Evolutionary conservation across 306 rosid species (phyloP).

Genomic region (Fragaria ananassa): DNA sequence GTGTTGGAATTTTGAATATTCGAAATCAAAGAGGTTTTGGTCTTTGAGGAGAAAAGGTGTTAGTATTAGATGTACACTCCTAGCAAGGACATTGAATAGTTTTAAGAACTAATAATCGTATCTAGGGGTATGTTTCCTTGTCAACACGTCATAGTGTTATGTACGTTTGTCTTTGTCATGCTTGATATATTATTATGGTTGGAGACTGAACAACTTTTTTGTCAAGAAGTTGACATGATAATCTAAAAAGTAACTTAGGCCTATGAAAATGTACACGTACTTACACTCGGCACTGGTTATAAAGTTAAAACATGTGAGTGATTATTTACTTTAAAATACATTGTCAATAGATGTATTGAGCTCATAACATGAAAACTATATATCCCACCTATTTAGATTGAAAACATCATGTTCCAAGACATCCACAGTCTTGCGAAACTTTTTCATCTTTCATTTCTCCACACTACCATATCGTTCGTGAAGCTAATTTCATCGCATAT

Average conservation of each 20-base stretch:
- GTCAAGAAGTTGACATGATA: background rate
- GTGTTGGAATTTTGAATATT: constrained; percentile 29
- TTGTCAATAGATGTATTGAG: no score
- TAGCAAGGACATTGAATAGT: constrained; percentile 3
- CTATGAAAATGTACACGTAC: background rate
- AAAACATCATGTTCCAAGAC: no score
- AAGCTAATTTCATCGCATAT: no score
- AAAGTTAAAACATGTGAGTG: background rate
- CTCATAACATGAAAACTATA: no score
- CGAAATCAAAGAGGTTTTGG: constrained; percentile 22
- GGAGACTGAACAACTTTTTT: background rate
- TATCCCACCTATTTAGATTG: no score
- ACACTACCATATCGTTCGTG: no score
- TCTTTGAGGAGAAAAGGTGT: background rate
- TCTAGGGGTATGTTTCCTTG: background rate
- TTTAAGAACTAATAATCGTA: background rate
- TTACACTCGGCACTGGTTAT: background rate
- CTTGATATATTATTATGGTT: background rate
- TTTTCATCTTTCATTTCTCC: no score
- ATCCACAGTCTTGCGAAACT: no score
- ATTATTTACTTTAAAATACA: background rate
- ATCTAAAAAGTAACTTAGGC: background rate
- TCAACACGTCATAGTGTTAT: background rate
- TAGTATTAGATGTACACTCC: background rate
- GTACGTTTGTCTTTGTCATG: background rate